phyloP scores from a whole-genome alignment of 192 early-diverging fungal species.

The Coemansia sp. region DNA sequence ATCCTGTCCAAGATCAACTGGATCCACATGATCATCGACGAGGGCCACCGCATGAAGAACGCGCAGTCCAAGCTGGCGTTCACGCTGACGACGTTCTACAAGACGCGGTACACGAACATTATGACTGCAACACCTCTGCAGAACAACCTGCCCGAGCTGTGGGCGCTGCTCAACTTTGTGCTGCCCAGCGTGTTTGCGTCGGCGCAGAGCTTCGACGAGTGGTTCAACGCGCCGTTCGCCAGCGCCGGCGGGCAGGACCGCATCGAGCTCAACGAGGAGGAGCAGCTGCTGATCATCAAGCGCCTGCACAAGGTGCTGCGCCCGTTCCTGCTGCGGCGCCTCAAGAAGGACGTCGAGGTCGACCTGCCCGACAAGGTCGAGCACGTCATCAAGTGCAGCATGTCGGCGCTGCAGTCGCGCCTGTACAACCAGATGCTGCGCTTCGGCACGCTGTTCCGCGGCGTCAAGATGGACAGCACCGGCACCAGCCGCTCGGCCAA shows the following conservation, averaged over 20 bases:
- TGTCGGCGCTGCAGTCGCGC: constrained; percentile 80
- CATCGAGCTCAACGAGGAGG: constrained; percentile 97
- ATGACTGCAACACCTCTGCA: constrained; percentile 98
- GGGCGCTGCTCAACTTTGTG: constrained; percentile 95
- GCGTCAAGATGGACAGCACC: constrained; percentile 23
- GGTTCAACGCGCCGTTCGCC: constrained; percentile 97
- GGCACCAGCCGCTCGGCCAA: constrained; percentile 49
- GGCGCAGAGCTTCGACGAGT: constrained; percentile 96
- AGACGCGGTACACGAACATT: constrained; percentile 87
- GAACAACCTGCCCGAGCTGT: constrained; percentile 97
- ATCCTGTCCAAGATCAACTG: constrained; percentile 89
- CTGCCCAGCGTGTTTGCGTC: constrained; percentile 95
- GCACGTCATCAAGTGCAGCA: constrained; percentile 84
- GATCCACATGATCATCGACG: constrained; percentile 98
- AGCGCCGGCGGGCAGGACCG: constrained; percentile 77
- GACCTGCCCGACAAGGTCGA: constrained; percentile 98
- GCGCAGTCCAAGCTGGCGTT: constrained; percentile 78
- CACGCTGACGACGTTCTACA: constrained; percentile 86
- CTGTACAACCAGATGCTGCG: constrained; percentile 86
- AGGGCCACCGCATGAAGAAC: constrained; percentile 99
- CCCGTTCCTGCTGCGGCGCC: constrained; percentile 91
- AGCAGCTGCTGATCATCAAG: constrained; percentile 90
- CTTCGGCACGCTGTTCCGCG: constrained; percentile 67
- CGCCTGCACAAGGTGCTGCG: constrained; percentile 96
- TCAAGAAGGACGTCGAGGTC: constrained; percentile 98